A percentile compares a stretch with the other conserved stretches of the same genome.
These are phyloP conservation scores for Taphrina betulina DNA, from an alignment of 1,139 yeast genomes.

Conservation along the genomic window DNA sequence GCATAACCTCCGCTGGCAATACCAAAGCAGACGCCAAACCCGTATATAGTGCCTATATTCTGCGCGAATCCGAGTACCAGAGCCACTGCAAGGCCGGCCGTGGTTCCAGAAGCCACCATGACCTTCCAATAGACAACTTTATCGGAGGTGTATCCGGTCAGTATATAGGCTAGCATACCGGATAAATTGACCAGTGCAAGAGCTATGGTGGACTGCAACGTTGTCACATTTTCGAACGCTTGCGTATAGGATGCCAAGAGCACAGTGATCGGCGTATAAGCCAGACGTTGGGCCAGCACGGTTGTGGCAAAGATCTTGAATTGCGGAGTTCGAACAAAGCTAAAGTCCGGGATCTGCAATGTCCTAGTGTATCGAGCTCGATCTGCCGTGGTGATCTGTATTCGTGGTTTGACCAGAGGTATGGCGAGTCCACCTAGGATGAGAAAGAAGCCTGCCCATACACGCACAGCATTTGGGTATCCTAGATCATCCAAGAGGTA, in stretches of 20 bases:
- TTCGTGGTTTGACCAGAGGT: constrained; percentile 16
- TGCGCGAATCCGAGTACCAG: constrained; percentile 26
- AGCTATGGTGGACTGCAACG: constrained; percentile 19
- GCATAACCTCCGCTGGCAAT: constrained; percentile 17
- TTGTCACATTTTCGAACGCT: constrained; percentile 10
- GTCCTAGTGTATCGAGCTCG: constrained; percentile 2
- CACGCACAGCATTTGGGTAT: constrained; percentile 39
- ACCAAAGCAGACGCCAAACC: constrained; percentile 16
- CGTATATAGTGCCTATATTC: constrained; percentile 4
- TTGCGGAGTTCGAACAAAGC: constrained; percentile 1
- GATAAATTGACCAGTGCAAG: constrained; percentile 13
- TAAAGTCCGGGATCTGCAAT: constrained; percentile 11
- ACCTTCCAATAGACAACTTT: constrained; percentile 10
- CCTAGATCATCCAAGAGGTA: constrained; percentile 55
- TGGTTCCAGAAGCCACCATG: constrained; percentile 15
- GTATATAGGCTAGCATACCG: constrained; percentile 14
- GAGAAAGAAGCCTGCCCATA: constrained; percentile 16
- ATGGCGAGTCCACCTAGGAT: constrained; percentile 18
- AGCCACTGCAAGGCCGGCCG: constrained; percentile 9
- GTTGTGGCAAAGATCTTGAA: constrained; percentile 11
- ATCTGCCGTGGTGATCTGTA: neutral
- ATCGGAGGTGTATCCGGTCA: constrained; percentile 16
- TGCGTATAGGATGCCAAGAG: constrained; percentile 11
- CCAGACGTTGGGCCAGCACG: constrained; percentile 18
- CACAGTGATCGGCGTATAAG: constrained; percentile 22